Evolutionary conservation across 192 early-diverging fungal genomes (phyloP), one percentile per base, ranked within the genome.

Genomic region (Mortierella hygrophila): DNA sequence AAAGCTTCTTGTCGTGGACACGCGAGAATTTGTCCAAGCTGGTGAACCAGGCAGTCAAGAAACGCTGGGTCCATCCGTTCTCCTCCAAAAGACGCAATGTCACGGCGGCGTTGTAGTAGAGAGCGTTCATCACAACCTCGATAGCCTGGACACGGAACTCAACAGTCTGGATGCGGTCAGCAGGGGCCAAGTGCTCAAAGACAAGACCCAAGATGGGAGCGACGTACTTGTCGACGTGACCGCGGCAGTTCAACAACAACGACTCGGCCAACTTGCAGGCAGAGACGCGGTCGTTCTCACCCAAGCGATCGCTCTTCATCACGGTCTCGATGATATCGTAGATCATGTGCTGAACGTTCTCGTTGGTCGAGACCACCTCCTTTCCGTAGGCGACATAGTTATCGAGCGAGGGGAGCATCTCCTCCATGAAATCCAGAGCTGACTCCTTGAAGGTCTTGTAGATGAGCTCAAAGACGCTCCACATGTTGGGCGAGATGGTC

Each of bases 1-100:
- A 92, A 42, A 99, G 91, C 90, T 97, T 97, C 93, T 98, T 99
- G 88, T 99, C 97, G 89, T 97, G 95, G 38, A 99, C 97, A 70
- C 97, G 95, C 40, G 90, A 79, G 74, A 99, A 96, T 77, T 93
- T 93, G 72, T 91, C 89, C 42, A 96, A 80, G 54, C 89, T 91
- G 41, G 92, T 90, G 88, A 97, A 94, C 94, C 97, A 96, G 32
- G 90, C 87, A 29, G 89, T 91, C 78, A 98, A 97, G 88, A 97
- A 94, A 8, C 90, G 91, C 77, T 93, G 91, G 35, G 96, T 97
- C 90, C 93, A 94, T 57, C 91, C 82, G 75, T 94, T 90, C 81
- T 96, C 94, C 82, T 98, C 97, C 74, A 99, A 89, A 6, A 97
- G 79, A 44, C 81, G 90, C 32, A 99, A 90, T 11, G 97, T 93